phyloP scores from a whole-genome alignment of 768 basidiomycete species.

The Boletus reticuloceps region DNA sequence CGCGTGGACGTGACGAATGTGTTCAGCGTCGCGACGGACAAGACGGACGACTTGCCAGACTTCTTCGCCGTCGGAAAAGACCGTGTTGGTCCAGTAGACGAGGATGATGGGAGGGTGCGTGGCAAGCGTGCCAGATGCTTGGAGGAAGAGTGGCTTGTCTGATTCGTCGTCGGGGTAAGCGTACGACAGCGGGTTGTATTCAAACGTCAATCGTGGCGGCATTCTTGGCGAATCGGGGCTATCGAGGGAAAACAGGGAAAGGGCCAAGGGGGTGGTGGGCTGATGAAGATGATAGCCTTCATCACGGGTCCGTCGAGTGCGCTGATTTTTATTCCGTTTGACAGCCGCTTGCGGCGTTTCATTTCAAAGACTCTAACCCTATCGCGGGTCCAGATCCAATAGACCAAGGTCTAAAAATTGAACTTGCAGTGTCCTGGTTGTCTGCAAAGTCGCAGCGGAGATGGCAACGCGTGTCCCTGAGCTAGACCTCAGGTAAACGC shows the following conservation, averaged over 20 bases:
- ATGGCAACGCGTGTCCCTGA: too few relatives aligned
- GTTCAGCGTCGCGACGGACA: not conserved
- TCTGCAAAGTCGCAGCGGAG: too few relatives aligned
- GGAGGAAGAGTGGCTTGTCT: slow-evolving; percentile 24
- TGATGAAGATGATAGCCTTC: too few relatives aligned
- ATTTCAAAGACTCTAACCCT: not conserved
- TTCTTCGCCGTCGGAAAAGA: slow-evolving; percentile 21
- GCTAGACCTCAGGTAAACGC: too few relatives aligned
- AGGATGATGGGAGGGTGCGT: slow-evolving; percentile 3
- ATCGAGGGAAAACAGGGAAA: too few relatives aligned
- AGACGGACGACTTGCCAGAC: slow-evolving; percentile 30
- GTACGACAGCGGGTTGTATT: slow-evolving; percentile 22
- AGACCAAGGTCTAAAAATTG: too few relatives aligned
- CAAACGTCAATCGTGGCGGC: slow-evolving; percentile 13
- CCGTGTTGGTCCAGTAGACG: slow-evolving; percentile 27
- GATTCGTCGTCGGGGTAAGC: slow-evolving; percentile 24
- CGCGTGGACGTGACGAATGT: too few relatives aligned
- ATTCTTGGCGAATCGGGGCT: not conserved
- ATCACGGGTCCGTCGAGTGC: not conserved
- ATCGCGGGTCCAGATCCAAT: not conserved
- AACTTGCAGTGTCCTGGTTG: too few relatives aligned
- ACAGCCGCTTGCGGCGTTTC: slow-evolving; percentile 14
- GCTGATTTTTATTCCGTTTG: slow-evolving; percentile 9
- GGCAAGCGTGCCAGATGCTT: slow-evolving; percentile 11
- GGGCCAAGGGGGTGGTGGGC: too few relatives aligned